These are phyloP conservation scores for Limonomyces culmigenus DNA, from an alignment of 1,284 basidiomycete genomes.

Conservation along the genomic window DNA sequence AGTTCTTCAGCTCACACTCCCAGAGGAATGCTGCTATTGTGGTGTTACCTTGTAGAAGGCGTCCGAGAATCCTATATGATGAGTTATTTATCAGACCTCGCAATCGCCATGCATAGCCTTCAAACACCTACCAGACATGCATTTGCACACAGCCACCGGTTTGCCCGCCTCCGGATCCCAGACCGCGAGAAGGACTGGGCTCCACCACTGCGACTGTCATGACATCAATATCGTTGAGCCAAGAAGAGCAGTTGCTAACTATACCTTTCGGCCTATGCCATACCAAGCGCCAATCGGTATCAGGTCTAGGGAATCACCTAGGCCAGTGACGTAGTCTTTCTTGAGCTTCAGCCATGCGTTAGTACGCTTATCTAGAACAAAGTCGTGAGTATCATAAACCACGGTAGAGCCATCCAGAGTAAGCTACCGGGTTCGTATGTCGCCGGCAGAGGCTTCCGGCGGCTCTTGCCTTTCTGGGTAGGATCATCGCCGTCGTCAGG, in stretches of 20 bases:
- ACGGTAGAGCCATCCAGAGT: slow-evolving; percentile 4
- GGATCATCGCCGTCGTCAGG: slow-evolving; percentile 17
- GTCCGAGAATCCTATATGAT: slow-evolving; percentile 81
- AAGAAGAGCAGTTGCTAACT: no score
- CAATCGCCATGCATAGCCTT: no score
- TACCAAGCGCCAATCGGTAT: slow-evolving; percentile 82
- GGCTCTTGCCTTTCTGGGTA: slow-evolving; percentile 21
- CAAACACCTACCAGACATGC: slow-evolving; percentile 48
- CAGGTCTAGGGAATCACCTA: slow-evolving; percentile 47
- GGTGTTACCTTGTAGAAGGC: slow-evolving; percentile 57
- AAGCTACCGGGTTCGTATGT: slow-evolving; percentile 82
- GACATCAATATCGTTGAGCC: no score
- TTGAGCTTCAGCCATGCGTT: slow-evolving; percentile 77
- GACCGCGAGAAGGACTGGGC: slow-evolving; percentile 71
- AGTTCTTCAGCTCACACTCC: neutral
- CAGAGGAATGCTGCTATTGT: slow-evolving; percentile 1
- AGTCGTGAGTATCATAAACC: neutral
- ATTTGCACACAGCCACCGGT: slow-evolving; percentile 77
- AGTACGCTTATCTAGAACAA: slow-evolving; percentile 45
- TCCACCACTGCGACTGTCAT: slow-evolving; percentile 64
- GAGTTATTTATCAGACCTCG: no score
- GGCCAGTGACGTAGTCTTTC: slow-evolving; percentile 54
- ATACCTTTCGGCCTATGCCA: slow-evolving; percentile 82
- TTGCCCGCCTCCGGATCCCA: slow-evolving; percentile 59
- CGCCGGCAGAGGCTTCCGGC: slow-evolving; percentile 63